Evolutionary conservation across 192 early-diverging fungal genomes (phyloP).

Genomic region (Funneliformis geosporum): DNA sequence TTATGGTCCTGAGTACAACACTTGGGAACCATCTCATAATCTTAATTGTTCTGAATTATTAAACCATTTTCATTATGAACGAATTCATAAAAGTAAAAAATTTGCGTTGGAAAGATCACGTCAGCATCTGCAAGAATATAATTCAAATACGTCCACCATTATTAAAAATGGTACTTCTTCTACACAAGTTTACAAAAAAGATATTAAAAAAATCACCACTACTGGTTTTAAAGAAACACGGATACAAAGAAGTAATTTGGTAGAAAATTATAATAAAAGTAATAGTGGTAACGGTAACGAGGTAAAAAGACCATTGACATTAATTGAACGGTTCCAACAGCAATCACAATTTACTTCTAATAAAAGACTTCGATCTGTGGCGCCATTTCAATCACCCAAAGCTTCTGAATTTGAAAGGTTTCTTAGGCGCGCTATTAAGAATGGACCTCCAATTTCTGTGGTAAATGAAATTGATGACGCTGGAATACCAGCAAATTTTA

Average conservation of each 20-base stretch:
- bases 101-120: not conserved
- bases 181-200: not conserved
- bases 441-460: conserved; percentile 12
- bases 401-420: not conserved
- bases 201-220: not conserved
- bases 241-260: not conserved
- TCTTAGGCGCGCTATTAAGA: not conserved
- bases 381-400: not conserved
- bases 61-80: not conserved
- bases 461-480: conserved; percentile 15
- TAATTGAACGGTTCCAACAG: not conserved
- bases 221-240: not conserved
- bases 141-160: not conserved
- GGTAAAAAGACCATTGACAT: not conserved
- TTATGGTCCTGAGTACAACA: not conserved
- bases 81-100: not conserved
- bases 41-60: conserved; percentile 16
- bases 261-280: not conserved
- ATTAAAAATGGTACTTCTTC: not conserved
- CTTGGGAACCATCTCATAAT: conserved; percentile 15
- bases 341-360: not conserved
- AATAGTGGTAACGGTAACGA: not conserved
- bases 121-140: too few relatives aligned
- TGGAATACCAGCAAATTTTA: not conserved
- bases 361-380: not conserved